Base-by-base conservation (phyloP, 257 asterid species). In the Leptodermis oblonga region DNA sequence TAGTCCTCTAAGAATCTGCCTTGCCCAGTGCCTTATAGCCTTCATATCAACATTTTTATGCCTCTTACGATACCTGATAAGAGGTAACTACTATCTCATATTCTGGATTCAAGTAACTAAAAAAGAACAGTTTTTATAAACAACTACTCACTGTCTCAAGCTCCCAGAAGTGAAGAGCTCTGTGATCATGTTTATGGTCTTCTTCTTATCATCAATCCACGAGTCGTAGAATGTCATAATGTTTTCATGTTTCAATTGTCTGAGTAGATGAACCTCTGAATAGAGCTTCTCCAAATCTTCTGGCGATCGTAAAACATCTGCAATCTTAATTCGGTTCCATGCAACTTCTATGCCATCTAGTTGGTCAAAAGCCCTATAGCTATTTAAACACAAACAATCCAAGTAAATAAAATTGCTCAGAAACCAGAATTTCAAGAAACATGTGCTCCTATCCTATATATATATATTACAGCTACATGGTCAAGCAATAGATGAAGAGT, bases 141-240 rank as follows among this genome's bases (percentile, higher is more conserved):
- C n/a, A n/a, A n/a, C n/a, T n/a, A n/a, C 96, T 82, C 81, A 92
- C 94, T 90, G 95, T 63, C 95, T 84, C 76, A 92, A 72, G 83
- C 87, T 92, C 61, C 98, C 96, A 12, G 97, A 90, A 30, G 92
- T 84, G 85, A 89, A 89, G 71, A 92, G 87, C 85, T 92, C 98
- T 0, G 98, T 92, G 75, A 92, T 88, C 87, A 92, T 88, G 86
- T 88, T 90, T 28, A 92, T 66, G 25, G 92, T 90, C 77, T 87
- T 90, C 78, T 84, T 90, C 75, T 88, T 78, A 23, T 86, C 90
- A 79, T 92, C 98, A 62, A 86, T 69, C 95, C 96, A 92, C 0
- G 90, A 77, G 69, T 77, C 83, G n/a, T 82, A 78, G 53, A 74
- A 80, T 76, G 70, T 80, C 71, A 83, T 78, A 15, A 83, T 81